phyloP scores from a whole-genome alignment of 192 early-diverging fungal species.

The Kappamyces sp. region DNA sequence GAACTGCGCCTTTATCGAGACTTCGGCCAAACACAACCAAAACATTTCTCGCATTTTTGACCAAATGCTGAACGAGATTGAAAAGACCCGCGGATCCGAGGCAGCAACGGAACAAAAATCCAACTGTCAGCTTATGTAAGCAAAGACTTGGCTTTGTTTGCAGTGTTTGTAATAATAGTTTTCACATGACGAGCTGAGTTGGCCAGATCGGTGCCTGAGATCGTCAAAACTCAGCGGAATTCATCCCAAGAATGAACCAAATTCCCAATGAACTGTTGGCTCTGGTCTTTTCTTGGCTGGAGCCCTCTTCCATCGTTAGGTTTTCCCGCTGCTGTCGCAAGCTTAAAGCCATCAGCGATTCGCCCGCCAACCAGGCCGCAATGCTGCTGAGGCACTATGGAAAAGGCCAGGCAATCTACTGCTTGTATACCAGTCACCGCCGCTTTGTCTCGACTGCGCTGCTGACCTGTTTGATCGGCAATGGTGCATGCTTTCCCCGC shows the following conservation, averaged over 20 bases:
- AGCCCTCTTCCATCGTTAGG: no score
- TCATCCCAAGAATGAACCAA: neutral
- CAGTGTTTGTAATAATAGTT: neutral
- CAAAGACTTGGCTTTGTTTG: neutral
- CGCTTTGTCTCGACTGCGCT: neutral
- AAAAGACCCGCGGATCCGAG: constrained; percentile 58
- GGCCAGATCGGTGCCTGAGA: neutral
- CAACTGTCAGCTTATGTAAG: constrained; percentile 46
- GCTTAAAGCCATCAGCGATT: neutral
- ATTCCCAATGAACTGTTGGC: no score
- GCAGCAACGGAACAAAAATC: constrained; percentile 46
- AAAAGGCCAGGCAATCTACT: constrained; percentile 13
- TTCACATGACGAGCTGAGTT: neutral
- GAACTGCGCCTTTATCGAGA: constrained; percentile 82
- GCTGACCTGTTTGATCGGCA: neutral
- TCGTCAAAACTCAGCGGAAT: neutral
- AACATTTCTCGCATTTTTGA: constrained; percentile 84
- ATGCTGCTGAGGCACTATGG: constrained; percentile 7
- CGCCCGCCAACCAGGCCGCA: constrained; percentile 5
- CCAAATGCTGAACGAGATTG: constrained; percentile 75
- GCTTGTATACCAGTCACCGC: constrained; percentile 3
- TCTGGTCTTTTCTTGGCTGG: no score
- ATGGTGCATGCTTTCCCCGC: constrained; percentile 9
- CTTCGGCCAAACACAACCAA: constrained; percentile 85
- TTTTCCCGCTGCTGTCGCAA: no score